phyloP scores from a whole-genome alignment of 2,329 filamentous ascomycete genomes.

The Calonectria pseudoreteaudii region DNA sequence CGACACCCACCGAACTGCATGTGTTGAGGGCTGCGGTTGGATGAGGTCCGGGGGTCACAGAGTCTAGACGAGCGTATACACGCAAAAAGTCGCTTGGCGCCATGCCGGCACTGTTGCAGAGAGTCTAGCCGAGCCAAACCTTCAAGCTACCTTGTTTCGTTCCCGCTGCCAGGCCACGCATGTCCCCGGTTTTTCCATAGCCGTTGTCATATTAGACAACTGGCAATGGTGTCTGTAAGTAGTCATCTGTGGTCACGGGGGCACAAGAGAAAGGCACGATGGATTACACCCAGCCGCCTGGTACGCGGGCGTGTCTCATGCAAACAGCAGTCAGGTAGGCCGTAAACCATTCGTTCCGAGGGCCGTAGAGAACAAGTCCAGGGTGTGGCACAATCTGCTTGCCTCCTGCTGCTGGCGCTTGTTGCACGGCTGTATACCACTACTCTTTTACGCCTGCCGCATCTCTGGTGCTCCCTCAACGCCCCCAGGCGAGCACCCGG shows the following conservation, averaged over 20 bases:
- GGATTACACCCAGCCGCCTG: conserved; percentile 6
- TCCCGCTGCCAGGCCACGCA: not conserved
- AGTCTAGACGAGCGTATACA: not conserved
- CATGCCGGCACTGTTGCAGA: not conserved
- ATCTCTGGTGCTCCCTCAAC: conserved; percentile 23
- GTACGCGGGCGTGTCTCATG: conserved; percentile 7
- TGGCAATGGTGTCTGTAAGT: not conserved
- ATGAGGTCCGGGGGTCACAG: not conserved
- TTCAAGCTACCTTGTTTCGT: not conserved
- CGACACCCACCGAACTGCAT: not conserved
- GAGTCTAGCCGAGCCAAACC: not conserved
- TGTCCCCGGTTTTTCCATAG: not conserved
- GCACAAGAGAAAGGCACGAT: not conserved
- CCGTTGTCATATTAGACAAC: not conserved
- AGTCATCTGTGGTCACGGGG: not conserved
- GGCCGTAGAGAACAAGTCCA: not conserved
- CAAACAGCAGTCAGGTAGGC: not conserved
- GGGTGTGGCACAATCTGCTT: not conserved
- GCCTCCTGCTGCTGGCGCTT: not conserved
- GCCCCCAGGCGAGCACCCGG: not conserved
- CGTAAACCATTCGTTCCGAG: not conserved
- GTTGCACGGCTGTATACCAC: not conserved
- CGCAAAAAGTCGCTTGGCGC: not conserved
- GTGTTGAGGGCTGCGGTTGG: not conserved
- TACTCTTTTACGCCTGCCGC: conserved; percentile 20